Percentiles rank a stretch among this genome's conserved stretches.
These are phyloP conservation scores for Leucogyrophana mollusca DNA, from an alignment of 768 basidiomycete genomes.

Conservation along the genomic window DNA sequence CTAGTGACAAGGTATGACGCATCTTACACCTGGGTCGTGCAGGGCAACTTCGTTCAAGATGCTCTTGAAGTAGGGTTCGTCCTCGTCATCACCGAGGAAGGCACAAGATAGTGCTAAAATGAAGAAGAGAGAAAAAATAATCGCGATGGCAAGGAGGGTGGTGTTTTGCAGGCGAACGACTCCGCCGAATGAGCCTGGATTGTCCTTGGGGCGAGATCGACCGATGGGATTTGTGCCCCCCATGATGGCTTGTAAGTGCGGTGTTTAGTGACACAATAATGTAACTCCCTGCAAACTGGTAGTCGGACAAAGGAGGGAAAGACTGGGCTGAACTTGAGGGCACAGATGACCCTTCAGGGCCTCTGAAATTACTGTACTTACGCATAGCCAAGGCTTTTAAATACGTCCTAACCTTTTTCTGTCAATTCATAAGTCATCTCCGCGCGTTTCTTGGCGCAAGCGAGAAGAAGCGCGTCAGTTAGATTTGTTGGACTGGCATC, in stretches of 20 bases:
- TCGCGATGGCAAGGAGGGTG: constrained; percentile 33
- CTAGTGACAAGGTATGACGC: not conserved
- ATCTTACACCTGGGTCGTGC: constrained; percentile 45
- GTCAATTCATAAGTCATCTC: no score
- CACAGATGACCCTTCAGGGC: no score
- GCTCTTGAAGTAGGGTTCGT: constrained; percentile 39
- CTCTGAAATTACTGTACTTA: no score
- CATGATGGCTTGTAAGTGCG: constrained; percentile 11
- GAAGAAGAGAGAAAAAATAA: constrained; percentile 48
- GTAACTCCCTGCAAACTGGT: no score
- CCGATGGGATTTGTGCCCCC: constrained; percentile 10
- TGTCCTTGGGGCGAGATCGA: constrained; percentile 4
- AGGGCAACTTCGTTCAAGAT: constrained; percentile 40
- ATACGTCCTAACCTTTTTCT: no score
- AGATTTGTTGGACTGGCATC: no score
- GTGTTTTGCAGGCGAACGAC: constrained; percentile 23
- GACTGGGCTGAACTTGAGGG: no score
- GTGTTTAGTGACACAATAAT: no score
- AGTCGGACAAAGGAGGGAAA: no score
- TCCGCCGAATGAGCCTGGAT: constrained; percentile 10
- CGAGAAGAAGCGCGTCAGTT: no score
- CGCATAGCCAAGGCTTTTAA: no score
- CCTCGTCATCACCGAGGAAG: constrained; percentile 44
- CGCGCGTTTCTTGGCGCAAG: no score
- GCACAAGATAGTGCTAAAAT: constrained; percentile 46